Base-by-base conservation (phyloP, 164 flowering plant species). In the Akebia trifoliata region DNA sequence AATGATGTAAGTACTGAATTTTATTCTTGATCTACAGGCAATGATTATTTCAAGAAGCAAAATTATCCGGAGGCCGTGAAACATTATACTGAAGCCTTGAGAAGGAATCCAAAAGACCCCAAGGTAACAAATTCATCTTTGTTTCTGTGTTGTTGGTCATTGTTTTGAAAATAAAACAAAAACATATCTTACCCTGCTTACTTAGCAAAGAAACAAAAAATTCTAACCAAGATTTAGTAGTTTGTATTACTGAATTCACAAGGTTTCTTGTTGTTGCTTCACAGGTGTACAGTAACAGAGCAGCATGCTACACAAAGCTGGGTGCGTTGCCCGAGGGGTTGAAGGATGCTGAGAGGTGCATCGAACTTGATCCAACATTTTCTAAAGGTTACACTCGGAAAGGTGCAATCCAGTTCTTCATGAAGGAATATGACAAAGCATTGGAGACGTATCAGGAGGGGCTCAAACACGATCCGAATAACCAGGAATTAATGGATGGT, bases 351-450 rank as follows among this genome's bases (percentile, higher is more conserved):
- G 99, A 94, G 69, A 94, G 88, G 69, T 94, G 99, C 73, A 84
- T 94, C 65, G 99, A 94, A 62, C 87, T 94, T 25, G 97, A 94
- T 69, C 97, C 99, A 53, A 79, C 93, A 25, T 94, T 94, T 62
- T 24, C 90, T 1, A 94, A 88, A 68, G 99, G 99, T 20, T 94
- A 90, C 48, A 90, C 82, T 4, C 73, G 99, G 52, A 94, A 94
- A 67, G 96, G 95, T 52, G 96, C 97, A 3, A 61, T 86, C 34
- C 97, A 94, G 66, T 88, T 90, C 62, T 86, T 94, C 78, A 87
- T 90, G 99, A 94, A 90, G 69, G 99, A 94, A 55, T 81, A 84
- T 61, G 99, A 94, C 24, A 94, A 94, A 58, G 99, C 99, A 20
- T 62, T 94, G 73, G 96, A 94, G 73, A 90, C 99, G 9, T 94